Evolutionary conservation across 441 rosid genomes (phyloP).

Genomic region (Populus hybrid): DNA sequence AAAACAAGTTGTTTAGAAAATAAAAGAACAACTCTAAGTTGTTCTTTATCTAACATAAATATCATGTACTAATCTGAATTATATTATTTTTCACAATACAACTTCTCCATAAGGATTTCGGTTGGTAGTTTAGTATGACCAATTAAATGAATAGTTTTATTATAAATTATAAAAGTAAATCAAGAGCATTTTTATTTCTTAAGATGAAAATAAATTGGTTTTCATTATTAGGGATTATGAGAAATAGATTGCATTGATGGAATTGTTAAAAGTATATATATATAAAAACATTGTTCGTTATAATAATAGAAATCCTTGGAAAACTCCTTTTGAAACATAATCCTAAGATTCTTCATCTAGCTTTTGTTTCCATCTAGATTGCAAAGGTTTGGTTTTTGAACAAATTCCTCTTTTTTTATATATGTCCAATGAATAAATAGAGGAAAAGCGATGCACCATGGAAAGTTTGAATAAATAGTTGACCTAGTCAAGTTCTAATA

Average conservation of each 20-base stretch:
- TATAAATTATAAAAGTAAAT: no score
- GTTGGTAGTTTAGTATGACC: background rate
- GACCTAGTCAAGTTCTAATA: no score
- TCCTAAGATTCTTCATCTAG: background rate
- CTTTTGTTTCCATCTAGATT: background rate
- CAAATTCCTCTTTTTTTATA: background rate
- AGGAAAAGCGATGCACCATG: rapidly evolving
- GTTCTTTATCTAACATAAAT: background rate
- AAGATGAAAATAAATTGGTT: background rate
- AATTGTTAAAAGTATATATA: background rate
- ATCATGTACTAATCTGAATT: no score
- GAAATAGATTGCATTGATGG: background rate
- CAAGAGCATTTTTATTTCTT: background rate
- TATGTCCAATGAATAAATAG: no score
- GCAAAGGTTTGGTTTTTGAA: background rate
- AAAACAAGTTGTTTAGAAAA: background rate
- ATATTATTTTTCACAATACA: no score
- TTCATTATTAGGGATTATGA: background rate
- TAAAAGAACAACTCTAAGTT: background rate
- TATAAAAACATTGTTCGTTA: no score
- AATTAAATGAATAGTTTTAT: no score
- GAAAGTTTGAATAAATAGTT: background rate
- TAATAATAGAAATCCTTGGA: background rate
- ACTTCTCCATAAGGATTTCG: no score
- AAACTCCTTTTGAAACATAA: background rate